These are phyloP conservation scores for Pythium rhizo-oryzae DNA, from an alignment of 352 stramenopile species.

Conservation along the genomic window DNA sequence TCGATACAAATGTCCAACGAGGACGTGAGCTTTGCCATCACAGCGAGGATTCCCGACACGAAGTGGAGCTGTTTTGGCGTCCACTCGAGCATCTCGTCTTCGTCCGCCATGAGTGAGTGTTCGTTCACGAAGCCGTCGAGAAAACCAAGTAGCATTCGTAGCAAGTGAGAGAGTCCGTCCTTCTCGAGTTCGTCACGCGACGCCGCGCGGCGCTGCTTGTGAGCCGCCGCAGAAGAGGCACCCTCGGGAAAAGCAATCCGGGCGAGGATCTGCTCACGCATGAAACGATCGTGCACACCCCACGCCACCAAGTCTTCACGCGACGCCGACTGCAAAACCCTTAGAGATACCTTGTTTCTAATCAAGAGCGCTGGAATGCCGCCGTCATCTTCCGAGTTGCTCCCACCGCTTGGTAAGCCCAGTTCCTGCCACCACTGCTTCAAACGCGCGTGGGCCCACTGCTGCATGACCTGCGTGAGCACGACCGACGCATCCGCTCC, in stretches of 20 bases:
- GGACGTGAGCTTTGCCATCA: conserved; percentile 43
- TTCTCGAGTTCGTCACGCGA: conserved; percentile 26
- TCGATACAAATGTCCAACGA: conserved; percentile 39
- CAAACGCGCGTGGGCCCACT: conserved; percentile 57
- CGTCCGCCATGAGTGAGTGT: conserved; percentile 11
- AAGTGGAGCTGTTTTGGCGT: conserved; percentile 47
- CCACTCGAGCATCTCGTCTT: conserved; percentile 32
- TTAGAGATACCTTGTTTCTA: conserved; percentile 46
- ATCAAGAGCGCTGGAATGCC: conserved; percentile 44
- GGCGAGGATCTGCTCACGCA: conserved; percentile 54
- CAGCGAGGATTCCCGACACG: conserved; percentile 42
- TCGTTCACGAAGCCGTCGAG: conserved; percentile 60
- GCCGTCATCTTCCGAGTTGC: conserved; percentile 25
- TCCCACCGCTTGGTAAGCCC: conserved; percentile 33
- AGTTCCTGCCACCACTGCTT: conserved; percentile 57
- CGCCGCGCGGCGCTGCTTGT: conserved; percentile 25
- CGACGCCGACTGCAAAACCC: conserved; percentile 50
- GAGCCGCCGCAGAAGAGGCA: conserved; percentile 18
- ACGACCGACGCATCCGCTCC: conserved; percentile 15
- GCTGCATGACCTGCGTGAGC: conserved; percentile 23
- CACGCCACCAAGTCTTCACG: conserved; percentile 74
- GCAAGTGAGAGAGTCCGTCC: conserved; percentile 58
- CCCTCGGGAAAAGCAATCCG: conserved; percentile 30
- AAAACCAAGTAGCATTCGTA: conserved; percentile 52
- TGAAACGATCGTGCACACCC: conserved; percentile 57